A percentile compares a stretch with the other conserved stretches of the same genome.
These are phyloP conservation scores for Coemansia sp. DNA, from an alignment of 192 early-diverging fungal species.

Conservation along the genomic window DNA sequence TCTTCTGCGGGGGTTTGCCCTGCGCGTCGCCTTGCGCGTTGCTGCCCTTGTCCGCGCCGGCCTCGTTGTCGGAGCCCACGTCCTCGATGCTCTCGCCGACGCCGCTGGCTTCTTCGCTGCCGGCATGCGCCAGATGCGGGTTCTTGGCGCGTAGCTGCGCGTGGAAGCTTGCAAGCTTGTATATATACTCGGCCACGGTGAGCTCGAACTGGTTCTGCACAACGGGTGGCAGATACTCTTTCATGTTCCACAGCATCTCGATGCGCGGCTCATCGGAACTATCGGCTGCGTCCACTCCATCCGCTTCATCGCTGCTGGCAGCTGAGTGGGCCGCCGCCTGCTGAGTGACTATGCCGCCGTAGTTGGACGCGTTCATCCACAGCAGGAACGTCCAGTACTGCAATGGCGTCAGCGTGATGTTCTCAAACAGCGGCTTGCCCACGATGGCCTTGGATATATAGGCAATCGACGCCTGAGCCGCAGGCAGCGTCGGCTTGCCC, in stretches of 20 bases:
- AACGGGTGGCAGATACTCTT: slow-evolving; percentile 76
- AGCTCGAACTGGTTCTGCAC: slow-evolving; percentile 69
- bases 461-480: slow-evolving; percentile 68
- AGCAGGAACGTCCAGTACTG: slow-evolving; percentile 77
- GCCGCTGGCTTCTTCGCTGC: slow-evolving; percentile 7
- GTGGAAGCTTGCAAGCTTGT: slow-evolving; percentile 57
- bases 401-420: slow-evolving; percentile 64
- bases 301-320: neutral
- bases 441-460: slow-evolving; percentile 71
- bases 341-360: slow-evolving; percentile 56
- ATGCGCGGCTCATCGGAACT: slow-evolving; percentile 40
- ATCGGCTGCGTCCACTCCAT: slow-evolving; percentile 7
- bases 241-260: slow-evolving; percentile 88
- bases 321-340: neutral
- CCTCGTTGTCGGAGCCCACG: slow-evolving; percentile 15
- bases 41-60: neutral
- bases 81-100: slow-evolving; percentile 36
- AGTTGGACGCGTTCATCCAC: slow-evolving; percentile 94
- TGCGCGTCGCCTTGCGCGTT: neutral
- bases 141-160: slow-evolving; percentile 31
- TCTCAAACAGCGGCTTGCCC: slow-evolving; percentile 71
- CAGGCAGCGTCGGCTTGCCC: slow-evolving; percentile 67
- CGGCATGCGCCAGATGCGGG: slow-evolving; percentile 21
- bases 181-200: slow-evolving; percentile 70
- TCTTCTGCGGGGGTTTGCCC: neutral